A percentile compares a stretch with the other conserved stretches of the same genome.
phyloP scores from a whole-genome alignment of 306 rosid species.

The Lotus japonicus region DNA sequence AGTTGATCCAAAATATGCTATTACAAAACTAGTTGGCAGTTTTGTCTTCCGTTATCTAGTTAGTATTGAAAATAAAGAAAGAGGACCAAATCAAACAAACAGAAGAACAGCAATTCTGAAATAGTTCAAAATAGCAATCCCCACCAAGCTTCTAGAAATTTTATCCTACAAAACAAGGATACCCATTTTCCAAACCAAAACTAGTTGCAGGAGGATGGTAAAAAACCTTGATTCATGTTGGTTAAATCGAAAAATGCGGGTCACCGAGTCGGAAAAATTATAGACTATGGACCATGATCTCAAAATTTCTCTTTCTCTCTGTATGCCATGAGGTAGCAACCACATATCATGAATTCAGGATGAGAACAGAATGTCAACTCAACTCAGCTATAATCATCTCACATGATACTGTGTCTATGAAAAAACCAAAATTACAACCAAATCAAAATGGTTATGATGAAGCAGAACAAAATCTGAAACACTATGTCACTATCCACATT shows the following conservation, averaged over 20 bases:
- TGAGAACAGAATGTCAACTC: neutral
- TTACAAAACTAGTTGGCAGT: neutral
- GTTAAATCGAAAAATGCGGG: conserved; percentile 2
- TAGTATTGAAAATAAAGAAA: neutral
- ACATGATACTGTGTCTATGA: neutral
- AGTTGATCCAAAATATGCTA: no score
- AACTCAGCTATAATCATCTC: neutral
- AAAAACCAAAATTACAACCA: neutral
- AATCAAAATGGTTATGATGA: conserved; percentile 7
- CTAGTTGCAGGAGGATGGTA: neutral
- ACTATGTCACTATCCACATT: neutral
- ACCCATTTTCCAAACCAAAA: conserved; percentile 10
- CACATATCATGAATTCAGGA: conserved; percentile 1
- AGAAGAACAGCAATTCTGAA: neutral
- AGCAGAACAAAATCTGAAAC: conserved; percentile 19
- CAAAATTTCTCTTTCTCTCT: neutral
- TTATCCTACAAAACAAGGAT: neutral
- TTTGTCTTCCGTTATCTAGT: neutral
- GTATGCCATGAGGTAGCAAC: no score
- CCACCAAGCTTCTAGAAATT: neutral
- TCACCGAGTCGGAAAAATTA: neutral
- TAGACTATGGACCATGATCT: neutral
- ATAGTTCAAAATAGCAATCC: neutral
- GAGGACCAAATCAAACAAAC: conserved; percentile 4
- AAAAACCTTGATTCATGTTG: neutral